Evolutionary conservation across 179 eudicot genomes (phyloP).

Genomic region (Silene vulgaris): DNA sequence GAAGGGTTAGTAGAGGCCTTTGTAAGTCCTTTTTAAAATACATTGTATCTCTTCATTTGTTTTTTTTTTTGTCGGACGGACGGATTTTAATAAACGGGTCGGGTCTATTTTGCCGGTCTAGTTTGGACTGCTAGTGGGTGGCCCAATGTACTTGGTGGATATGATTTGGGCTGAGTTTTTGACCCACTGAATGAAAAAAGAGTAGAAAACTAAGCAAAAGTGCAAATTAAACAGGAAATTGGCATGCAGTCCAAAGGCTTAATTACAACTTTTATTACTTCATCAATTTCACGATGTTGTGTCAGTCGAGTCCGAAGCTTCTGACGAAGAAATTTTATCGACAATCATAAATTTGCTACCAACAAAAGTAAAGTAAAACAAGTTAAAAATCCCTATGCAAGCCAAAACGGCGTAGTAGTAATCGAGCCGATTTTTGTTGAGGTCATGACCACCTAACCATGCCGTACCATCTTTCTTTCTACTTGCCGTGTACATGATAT

Average conservation of each 20-base stretch:
- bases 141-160: no score
- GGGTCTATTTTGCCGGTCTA: no score
- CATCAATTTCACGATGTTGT: not conserved
- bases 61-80: no score
- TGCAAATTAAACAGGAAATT: no score
- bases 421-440: constrained; percentile 51
- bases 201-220: no score
- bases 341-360: constrained; percentile 37
- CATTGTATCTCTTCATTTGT: no score
- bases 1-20: no score
- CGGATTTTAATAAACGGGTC: no score
- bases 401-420: constrained; percentile 48
- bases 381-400: constrained; percentile 37
- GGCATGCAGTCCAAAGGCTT: not conserved
- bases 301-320: not conserved
- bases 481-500: constrained; percentile 34
- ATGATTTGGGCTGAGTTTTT: no score
- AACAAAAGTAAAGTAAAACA: constrained; percentile 43
- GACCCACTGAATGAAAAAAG: no score
- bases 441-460: constrained; percentile 75
- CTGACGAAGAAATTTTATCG: not conserved
- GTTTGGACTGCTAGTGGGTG: no score
- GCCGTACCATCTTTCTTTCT: constrained; percentile 25
- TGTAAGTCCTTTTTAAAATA: no score
- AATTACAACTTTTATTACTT: not conserved